Evolutionary conservation across 2,329 filamentous ascomycete genomes (phyloP).

Genomic region (Rhynchosporium graminicola): DNA sequence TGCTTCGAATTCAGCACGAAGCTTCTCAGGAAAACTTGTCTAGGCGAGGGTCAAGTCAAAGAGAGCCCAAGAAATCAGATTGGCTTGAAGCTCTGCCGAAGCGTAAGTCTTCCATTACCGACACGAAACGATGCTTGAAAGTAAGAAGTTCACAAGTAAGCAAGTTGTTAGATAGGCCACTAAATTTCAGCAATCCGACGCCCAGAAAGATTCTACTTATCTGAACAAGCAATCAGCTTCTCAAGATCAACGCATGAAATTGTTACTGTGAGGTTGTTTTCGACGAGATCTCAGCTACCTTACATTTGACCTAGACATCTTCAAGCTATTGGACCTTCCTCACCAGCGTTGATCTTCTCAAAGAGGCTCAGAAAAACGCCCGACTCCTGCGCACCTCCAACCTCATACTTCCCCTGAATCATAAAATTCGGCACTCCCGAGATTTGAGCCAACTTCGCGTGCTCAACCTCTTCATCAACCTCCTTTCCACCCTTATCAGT

Average conservation of each 20-base stretch:
- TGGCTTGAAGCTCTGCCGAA: too few relatives aligned
- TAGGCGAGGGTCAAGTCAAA: too few relatives aligned
- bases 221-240: too few relatives aligned
- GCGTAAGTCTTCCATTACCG: too few relatives aligned
- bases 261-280: not conserved
- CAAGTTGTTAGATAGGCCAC: too few relatives aligned
- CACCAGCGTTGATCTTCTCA: constrained; percentile 49
- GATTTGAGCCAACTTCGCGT: constrained; percentile 51
- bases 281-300: not conserved
- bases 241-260: not conserved
- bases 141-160: too few relatives aligned
- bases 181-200: too few relatives aligned
- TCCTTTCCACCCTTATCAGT: constrained; percentile 54
- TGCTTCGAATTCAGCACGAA: too few relatives aligned
- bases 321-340: constrained; percentile 31
- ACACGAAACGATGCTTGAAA: too few relatives aligned
- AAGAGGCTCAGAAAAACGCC: constrained; percentile 67
- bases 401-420: constrained; percentile 65
- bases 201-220: too few relatives aligned
- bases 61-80: too few relatives aligned
- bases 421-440: constrained; percentile 75
- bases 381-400: constrained; percentile 73
- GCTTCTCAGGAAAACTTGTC: too few relatives aligned
- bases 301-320: not conserved
- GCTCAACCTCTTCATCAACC: constrained; percentile 38